Evolutionary conservation across 345 rosid genomes (phyloP), one percentile per base, ranked within the genome.

Genomic region (Rhodamnia argentea): DNA sequence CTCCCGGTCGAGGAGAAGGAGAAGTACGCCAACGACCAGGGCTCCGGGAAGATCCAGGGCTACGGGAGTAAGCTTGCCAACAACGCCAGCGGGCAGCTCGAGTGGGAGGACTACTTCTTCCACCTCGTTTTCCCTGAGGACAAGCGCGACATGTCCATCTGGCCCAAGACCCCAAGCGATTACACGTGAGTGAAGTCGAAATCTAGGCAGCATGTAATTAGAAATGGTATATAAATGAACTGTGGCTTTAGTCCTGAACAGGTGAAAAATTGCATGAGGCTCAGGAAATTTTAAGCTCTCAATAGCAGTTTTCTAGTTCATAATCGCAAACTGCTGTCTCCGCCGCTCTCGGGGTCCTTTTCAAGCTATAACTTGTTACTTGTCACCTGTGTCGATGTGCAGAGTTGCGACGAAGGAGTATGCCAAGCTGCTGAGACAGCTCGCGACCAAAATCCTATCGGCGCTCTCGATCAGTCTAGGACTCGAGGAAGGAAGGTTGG

Each of bases 51-150:
- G 50, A 92, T 96, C 89, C 99, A 97, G 86, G 99, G 99, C 0
- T 97, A 97, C 85, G 99, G 99, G 32, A 97, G 98, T 88, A 97
- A 97, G 92, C 92, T 97, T 2, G 99, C 98, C 37, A 97, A 97
- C 88, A 97, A 92, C 88, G 96, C 96, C 15, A 83, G 95, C 24
- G 98, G 99, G 5, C 98, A 93, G 83, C 93, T 97, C 18, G 99
- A 97, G 85, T 97, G 99, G 99, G 95, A 93, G 89, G 99, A 97
- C 88, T 97, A 97, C 87, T 96, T 93, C 92, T 97, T 97, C 85
- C 99, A 95, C 76, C 96, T 95, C 83, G 87, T 89, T 53, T 97
- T 57, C 86, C 99, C 99, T 5, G 95, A 95, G 90, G 98, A 92
- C 44, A 94, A 97, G 86, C 89, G 95, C 15, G 98, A 96, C 85